Conservation (phyloP, 345 rosid genomes). For the Angophora floribunda region DNA sequence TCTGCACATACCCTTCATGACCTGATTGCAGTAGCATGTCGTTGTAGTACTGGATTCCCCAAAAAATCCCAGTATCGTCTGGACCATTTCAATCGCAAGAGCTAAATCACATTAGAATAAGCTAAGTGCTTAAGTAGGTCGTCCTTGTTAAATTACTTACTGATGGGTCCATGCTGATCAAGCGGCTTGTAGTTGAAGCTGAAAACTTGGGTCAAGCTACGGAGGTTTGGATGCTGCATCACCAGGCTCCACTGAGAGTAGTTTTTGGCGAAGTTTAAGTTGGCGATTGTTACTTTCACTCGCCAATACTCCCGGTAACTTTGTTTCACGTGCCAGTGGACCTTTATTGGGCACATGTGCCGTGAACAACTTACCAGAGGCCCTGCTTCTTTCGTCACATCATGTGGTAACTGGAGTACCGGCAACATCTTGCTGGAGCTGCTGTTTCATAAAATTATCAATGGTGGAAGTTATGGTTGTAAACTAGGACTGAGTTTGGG, state of each 20-base stretch:
- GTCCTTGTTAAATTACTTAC: slow-evolving; percentile 20
- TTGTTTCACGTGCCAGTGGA: slow-evolving; percentile 92
- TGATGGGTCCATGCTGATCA: slow-evolving; percentile 28
- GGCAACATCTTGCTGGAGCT: slow-evolving; percentile 36
- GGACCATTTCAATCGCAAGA: not conserved
- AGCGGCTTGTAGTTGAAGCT: slow-evolving; percentile 73
- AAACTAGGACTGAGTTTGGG: not conserved
- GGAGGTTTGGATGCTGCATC: slow-evolving; percentile 69
- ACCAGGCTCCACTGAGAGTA: slow-evolving; percentile 78
- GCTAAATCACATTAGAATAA: not conserved
- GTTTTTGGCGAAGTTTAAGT: slow-evolving; percentile 48
- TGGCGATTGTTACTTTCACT: slow-evolving; percentile 61
- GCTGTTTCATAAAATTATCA: not conserved
- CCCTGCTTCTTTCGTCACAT: slow-evolving; percentile 17
- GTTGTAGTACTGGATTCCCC: slow-evolving; percentile 70
- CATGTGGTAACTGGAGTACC: slow-evolving; percentile 26
- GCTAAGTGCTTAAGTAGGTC: not conserved
- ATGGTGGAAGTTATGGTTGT: not conserved
- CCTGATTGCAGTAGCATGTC: slow-evolving; percentile 68
- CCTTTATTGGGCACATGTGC: slow-evolving; percentile 71
- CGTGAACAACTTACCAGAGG: slow-evolving; percentile 46
- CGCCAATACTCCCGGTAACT: slow-evolving; percentile 74
- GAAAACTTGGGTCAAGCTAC: slow-evolving; percentile 42
- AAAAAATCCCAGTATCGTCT: slow-evolving; percentile 85
- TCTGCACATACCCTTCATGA: slow-evolving; percentile 49